A percentile compares a stretch with the other conserved stretches of the same genome.
These are phyloP conservation scores for Malbranchea cinnamomea DNA, from an alignment of 2,329 filamentous ascomycete genomes.

Conservation along the genomic window DNA sequence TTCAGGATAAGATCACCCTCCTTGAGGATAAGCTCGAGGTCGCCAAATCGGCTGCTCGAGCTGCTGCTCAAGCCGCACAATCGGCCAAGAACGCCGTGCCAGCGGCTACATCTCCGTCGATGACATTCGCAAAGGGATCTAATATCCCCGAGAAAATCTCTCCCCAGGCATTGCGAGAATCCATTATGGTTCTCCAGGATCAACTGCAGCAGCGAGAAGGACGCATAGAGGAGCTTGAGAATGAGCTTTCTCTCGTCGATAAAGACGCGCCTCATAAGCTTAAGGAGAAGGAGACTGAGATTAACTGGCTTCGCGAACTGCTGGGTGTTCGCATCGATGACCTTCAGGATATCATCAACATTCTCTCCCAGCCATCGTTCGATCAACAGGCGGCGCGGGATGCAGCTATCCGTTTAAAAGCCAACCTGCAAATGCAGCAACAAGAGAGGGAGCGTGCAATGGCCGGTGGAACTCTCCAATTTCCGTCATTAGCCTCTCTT, in stretches of 20 bases:
- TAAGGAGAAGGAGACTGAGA: conserved; percentile 84
- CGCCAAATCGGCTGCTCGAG: conserved; percentile 70
- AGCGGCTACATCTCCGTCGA: conserved; percentile 30
- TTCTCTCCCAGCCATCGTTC: conserved; percentile 58
- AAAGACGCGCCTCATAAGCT: conserved; percentile 68
- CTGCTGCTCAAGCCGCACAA: conserved; percentile 63
- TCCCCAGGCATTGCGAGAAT: conserved; percentile 85
- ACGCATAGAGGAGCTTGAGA: conserved; percentile 74
- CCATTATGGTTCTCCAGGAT: conserved; percentile 90
- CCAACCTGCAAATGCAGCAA: conserved; percentile 95
- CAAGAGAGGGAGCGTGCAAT: conserved; percentile 81
- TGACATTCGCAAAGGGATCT: conserved; percentile 27
- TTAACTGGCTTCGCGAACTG: conserved; percentile 85
- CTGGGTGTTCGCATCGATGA: conserved; percentile 82
- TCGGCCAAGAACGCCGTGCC: conserved; percentile 26
- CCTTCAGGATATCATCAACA: conserved; percentile 76
- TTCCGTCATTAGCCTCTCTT: conserved; percentile 64
- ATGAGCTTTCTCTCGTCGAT: conserved; percentile 52
- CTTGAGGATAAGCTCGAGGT: conserved; percentile 86
- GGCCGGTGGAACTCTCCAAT: conserved; percentile 47
- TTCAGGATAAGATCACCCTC: conserved; percentile 70
- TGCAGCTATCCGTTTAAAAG: conserved; percentile 79
- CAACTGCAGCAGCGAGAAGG: conserved; percentile 89
- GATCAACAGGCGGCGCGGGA: conserved; percentile 71
- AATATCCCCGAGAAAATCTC: conserved; percentile 73